phyloP scores from a whole-genome alignment of 78 protist genomes.

The Emiliania huxleyi region DNA sequence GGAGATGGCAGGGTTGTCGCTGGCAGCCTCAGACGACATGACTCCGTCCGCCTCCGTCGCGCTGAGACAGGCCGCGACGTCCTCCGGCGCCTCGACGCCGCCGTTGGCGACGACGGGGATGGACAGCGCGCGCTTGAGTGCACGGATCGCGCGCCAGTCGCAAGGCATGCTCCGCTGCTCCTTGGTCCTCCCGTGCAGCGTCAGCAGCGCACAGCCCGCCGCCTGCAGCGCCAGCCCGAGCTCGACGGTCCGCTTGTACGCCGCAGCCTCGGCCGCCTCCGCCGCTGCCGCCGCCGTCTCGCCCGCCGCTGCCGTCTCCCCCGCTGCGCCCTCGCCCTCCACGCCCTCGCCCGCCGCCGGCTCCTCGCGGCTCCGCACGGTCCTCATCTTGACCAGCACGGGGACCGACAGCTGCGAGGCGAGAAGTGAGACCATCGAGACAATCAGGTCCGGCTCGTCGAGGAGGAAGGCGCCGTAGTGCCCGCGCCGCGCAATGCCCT shows the following conservation, averaged over 20 bases:
- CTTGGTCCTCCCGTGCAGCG: conserved; percentile 2
- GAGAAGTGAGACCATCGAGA: background rate
- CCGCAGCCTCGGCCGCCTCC: background rate
- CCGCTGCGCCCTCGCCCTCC: too few relatives aligned
- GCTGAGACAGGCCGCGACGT: background rate
- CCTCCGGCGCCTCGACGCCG: background rate
- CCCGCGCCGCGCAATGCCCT: conserved; percentile 35
- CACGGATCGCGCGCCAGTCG: background rate
- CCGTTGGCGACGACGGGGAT: conserved; percentile 15
- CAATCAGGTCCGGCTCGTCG: conserved; percentile 11
- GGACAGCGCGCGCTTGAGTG: background rate
- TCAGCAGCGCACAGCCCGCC: background rate
- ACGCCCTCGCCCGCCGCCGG: background rate
- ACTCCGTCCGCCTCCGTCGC: background rate
- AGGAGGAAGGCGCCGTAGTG: conserved; percentile 37
- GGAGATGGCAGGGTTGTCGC: background rate
- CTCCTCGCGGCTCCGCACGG: background rate
- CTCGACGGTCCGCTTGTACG: background rate
- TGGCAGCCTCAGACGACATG: background rate
- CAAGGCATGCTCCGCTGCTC: background rate
- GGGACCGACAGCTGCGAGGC: background rate
- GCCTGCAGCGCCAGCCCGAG: background rate
- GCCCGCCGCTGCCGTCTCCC: too few relatives aligned
- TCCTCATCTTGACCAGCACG: background rate
- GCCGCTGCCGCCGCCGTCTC: background rate